Percentiles rank a stretch among this genome's conserved stretches.
These are phyloP conservation scores for Massarina eburnea DNA, from an alignment of 2,329 filamentous ascomycete genomes.

Conservation along the genomic window DNA sequence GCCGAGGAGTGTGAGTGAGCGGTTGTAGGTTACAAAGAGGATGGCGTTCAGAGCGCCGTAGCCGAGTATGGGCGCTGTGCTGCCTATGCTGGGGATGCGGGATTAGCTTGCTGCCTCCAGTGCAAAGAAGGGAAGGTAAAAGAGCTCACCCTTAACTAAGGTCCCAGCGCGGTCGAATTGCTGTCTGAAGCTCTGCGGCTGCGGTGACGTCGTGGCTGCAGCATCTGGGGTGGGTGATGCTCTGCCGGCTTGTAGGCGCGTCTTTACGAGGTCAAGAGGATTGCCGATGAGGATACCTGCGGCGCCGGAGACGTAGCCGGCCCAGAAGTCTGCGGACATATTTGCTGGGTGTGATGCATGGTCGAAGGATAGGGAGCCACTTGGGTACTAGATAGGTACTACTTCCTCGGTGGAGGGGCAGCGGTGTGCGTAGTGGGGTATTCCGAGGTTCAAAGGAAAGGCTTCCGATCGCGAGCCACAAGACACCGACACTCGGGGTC, in stretches of 20 bases:
- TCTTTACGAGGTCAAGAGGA: conserved; percentile 78
- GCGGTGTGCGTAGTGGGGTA: too few species aligned
- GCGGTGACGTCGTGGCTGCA: conserved; percentile 6
- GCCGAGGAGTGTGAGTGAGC: conserved; percentile 66
- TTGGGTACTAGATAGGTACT: conserved; percentile 7
- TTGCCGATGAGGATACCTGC: conserved; percentile 87
- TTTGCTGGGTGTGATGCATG: conserved; percentile 1
- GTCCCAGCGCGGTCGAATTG: conserved; percentile 43
- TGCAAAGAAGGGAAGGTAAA: neutral
- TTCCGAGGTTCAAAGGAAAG: conserved; percentile 8
- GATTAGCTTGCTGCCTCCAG: conserved; percentile 6
- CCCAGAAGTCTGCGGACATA: conserved; percentile 95
- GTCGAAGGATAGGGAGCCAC: neutral
- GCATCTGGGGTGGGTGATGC: conserved; percentile 13
- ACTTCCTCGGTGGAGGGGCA: conserved; percentile 4
- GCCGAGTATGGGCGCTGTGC: conserved; percentile 81
- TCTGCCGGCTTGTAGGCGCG: conserved; percentile 71
- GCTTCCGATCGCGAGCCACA: too few species aligned
- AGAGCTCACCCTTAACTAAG: conserved; percentile 37
- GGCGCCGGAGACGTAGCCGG: conserved; percentile 85
- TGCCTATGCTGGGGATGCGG: conserved; percentile 53
- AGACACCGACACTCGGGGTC: too few species aligned
- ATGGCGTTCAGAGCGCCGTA: conserved; percentile 91
- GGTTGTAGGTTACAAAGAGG: conserved; percentile 88
- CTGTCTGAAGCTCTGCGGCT: conserved; percentile 23